Evolutionary conservation across 768 basidiomycete genomes (phyloP).

Genomic region (Rhizopogon rudus): DNA sequence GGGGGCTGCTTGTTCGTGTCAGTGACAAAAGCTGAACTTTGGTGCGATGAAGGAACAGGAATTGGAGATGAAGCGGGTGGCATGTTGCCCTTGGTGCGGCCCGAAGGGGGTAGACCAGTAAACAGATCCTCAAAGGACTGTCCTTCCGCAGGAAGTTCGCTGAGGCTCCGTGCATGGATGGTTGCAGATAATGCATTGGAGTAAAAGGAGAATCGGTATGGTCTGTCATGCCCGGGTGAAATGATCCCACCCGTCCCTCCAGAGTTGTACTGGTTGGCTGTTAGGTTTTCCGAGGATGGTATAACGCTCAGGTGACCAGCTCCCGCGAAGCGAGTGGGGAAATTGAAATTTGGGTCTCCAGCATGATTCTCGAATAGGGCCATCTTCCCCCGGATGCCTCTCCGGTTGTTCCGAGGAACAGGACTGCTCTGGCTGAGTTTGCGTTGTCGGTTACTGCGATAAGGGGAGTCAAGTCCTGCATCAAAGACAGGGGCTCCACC

Average conservation of each 20-base stretch:
- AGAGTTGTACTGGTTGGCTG: slow-evolving; percentile 9
- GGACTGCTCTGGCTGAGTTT: slow-evolving; percentile 84
- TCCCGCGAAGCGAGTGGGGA: slow-evolving; percentile 33
- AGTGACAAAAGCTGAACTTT: not conserved
- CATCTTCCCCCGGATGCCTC: slow-evolving; percentile 73
- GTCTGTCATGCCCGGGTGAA: slow-evolving; percentile 69
- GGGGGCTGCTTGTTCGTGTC: not conserved
- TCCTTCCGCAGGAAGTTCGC: slow-evolving; percentile 90
- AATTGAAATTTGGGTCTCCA: slow-evolving; percentile 43
- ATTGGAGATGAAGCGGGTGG: slow-evolving; percentile 6
- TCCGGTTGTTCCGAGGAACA: slow-evolving; percentile 54
- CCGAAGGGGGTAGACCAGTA: slow-evolving; percentile 36
- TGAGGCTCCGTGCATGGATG: slow-evolving; percentile 89
- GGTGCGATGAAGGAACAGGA: not conserved
- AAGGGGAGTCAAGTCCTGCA: slow-evolving; percentile 10
- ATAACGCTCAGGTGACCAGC: slow-evolving; percentile 31
- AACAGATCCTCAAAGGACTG: slow-evolving; percentile 94
- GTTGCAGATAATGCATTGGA: slow-evolving; percentile 89
- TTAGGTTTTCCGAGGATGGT: slow-evolving; percentile 38
- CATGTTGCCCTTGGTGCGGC: slow-evolving; percentile 1
- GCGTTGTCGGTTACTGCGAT: slow-evolving; percentile 52
- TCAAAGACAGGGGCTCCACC: slow-evolving; percentile 6
- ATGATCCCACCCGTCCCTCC: slow-evolving; percentile 29
- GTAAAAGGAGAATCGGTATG: slow-evolving; percentile 98
- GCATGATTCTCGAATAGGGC: slow-evolving; percentile 76